These are phyloP conservation scores for Urostyla sp. DNA, from an alignment of 73 alveolate genomes.

Conservation along the genomic window DNA sequence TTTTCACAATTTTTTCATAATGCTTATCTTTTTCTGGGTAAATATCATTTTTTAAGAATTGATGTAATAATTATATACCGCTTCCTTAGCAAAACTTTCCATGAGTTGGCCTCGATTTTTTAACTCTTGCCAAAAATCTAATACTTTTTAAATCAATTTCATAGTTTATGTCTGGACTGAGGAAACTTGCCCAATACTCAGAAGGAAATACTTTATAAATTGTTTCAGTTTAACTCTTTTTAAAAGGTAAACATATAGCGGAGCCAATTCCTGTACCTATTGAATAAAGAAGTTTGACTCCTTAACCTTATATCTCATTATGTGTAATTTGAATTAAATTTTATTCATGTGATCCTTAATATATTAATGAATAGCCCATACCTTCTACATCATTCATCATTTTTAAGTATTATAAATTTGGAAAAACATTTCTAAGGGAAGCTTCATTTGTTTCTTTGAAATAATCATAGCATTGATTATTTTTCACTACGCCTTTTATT, in stretches of 20 bases:
- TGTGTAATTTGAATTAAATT: constrained; percentile 23
- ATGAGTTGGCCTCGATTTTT: constrained; percentile 27
- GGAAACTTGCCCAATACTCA: constrained; percentile 19
- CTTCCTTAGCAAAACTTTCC: constrained; percentile 26
- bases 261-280: constrained; percentile 32
- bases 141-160: too few species aligned
- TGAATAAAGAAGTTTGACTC: constrained; percentile 12
- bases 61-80: neutral
- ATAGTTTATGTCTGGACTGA: neutral
- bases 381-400: constrained; percentile 40
- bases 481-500: too few species aligned
- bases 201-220: neutral
- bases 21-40: neutral
- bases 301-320: neutral
- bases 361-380: constrained; percentile 8
- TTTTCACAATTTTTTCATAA: neutral
- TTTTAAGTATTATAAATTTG: too few species aligned
- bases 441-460: too few species aligned
- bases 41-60: neutral
- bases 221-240: neutral
- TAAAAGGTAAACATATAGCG: neutral
- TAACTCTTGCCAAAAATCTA: constrained; percentile 3
- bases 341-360: neutral
- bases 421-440: too few species aligned
- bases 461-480: too few species aligned